These are phyloP conservation scores for Colletotrichum caudatum DNA, from an alignment of 2,329 filamentous ascomycete species.

Conservation along the genomic window DNA sequence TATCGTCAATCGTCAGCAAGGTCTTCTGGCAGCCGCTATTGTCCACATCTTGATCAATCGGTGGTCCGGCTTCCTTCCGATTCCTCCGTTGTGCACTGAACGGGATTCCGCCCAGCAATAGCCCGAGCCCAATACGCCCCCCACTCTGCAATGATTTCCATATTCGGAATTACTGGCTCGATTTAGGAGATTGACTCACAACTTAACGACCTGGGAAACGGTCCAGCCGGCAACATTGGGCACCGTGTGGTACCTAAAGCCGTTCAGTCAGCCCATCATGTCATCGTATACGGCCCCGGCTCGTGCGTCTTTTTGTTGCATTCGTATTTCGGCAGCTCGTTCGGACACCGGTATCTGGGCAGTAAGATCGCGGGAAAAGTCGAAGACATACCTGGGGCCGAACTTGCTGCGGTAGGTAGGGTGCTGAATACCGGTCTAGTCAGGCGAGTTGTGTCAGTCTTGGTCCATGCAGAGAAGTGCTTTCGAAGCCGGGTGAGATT, in stretches of 20 bases:
- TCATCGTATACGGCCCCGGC: background rate
- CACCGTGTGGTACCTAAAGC: conserved; percentile 69
- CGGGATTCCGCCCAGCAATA: background rate
- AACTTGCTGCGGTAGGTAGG: conserved; percentile 61
- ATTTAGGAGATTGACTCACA: conserved; percentile 60
- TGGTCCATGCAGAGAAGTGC: background rate
- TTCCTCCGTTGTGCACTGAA: background rate
- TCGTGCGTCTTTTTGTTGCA: background rate
- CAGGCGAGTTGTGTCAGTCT: conserved; percentile 11
- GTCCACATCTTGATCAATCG: background rate
- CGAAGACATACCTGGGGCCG: conserved; percentile 70
- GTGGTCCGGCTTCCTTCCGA: background rate
- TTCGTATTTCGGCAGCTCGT: background rate
- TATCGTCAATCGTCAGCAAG: conserved; percentile 46
- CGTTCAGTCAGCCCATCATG: conserved; percentile 46
- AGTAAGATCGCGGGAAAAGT: background rate
- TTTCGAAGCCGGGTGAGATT: background rate
- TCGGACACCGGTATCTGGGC: background rate
- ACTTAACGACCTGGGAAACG: conserved; percentile 56
- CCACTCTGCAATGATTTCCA: background rate
- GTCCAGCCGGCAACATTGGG: conserved; percentile 67
- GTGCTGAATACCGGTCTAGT: conserved; percentile 28
- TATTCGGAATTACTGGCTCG: background rate
- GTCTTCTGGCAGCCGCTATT: background rate
- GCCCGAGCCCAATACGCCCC: no score